Evolutionary conservation across 2,329 filamentous ascomycete species (phyloP).

Genomic region (Ophiostoma montium): DNA sequence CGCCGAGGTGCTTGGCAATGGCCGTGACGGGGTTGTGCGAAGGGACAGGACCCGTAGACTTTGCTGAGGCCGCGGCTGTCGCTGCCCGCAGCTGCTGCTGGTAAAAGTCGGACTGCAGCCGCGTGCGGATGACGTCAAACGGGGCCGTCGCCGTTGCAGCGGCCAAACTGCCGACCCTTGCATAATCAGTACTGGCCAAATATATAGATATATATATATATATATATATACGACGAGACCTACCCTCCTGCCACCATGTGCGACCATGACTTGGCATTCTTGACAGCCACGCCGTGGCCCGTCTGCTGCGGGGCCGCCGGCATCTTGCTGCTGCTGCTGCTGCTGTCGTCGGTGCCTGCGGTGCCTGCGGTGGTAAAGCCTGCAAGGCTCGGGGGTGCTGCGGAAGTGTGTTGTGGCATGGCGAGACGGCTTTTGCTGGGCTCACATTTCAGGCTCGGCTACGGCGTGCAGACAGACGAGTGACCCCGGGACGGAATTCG

Average conservation of each 20-base stretch:
- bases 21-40: constrained; percentile 52
- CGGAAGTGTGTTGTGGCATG: constrained; percentile 10
- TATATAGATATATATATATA: too few species aligned
- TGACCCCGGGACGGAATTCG: background rate
- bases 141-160: constrained; percentile 86
- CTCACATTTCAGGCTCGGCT: constrained; percentile 5
- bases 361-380: too few species aligned
- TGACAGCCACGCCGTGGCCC: constrained; percentile 19
- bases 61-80: constrained; percentile 32
- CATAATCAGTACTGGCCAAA: background rate
- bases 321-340: background rate
- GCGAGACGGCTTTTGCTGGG: background rate
- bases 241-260: constrained; percentile 88
- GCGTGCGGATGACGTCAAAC: constrained; percentile 85
- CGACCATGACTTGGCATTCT: constrained; percentile 63
- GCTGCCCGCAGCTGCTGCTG: constrained; percentile 63
- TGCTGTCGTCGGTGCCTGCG: background rate
- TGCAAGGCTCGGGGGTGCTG: constrained; percentile 3
- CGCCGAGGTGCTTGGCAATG: constrained; percentile 59
- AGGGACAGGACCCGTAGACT: too few species aligned
- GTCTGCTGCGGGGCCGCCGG: background rate
- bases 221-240: constrained; percentile 16
- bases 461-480: background rate
- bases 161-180: constrained; percentile 75
- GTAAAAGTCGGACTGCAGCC: constrained; percentile 89